Evolutionary conservation across 2,329 filamentous ascomycete genomes (phyloP).

Genomic region (Phyllosticta paracitricarpa): DNA sequence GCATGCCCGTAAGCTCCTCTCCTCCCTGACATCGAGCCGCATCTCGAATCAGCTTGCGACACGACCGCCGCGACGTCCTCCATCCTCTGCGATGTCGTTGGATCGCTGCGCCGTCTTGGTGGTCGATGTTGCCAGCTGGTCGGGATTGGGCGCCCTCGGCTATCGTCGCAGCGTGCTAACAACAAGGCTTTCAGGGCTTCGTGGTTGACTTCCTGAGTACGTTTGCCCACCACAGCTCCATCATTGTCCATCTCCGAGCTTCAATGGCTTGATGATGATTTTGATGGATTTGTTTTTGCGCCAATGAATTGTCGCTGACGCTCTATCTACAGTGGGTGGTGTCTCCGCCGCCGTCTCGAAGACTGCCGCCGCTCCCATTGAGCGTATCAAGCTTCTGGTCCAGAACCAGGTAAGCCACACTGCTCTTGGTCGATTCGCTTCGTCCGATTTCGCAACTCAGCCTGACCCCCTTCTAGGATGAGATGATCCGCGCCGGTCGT

Average conservation of each 20-base stretch:
- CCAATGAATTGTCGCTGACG: constrained; percentile 29
- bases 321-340: constrained; percentile 76
- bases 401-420: constrained; percentile 87
- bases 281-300: not conserved
- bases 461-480: constrained; percentile 58
- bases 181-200: constrained; percentile 57
- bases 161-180: constrained; percentile 13
- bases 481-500: constrained; percentile 98
- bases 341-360: constrained; percentile 99
- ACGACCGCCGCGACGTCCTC: not conserved
- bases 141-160: constrained; percentile 17
- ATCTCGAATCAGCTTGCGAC: not conserved
- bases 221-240: constrained; percentile 34
- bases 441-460: not conserved
- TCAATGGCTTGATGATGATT: constrained; percentile 17
- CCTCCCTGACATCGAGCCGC: constrained; percentile 12
- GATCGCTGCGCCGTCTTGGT: constrained; percentile 7
- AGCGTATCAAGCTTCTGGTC: constrained; percentile 99
- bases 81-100: not conserved
- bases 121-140: constrained; percentile 14
- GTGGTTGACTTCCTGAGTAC: constrained; percentile 98
- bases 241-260: constrained; percentile 11
- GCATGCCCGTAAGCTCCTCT: constrained; percentile 33
- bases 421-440: not conserved
- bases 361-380: constrained; percentile 98